phyloP scores from a whole-genome alignment of 2,329 filamentous ascomycete genomes.

The Epichloe amarillans region DNA sequence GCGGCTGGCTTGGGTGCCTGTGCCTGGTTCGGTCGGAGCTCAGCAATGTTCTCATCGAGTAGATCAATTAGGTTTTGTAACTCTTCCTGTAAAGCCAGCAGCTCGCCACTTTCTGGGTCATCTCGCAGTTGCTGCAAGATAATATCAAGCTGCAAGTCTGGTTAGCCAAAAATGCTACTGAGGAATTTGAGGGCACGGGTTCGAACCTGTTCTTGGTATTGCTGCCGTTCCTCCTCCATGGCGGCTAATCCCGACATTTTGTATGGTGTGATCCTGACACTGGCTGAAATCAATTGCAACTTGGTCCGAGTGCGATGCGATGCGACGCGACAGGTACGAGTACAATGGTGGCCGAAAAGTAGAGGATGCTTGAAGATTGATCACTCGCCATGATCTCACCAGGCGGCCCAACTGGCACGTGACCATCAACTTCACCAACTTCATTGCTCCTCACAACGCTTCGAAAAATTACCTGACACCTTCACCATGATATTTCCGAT shows the following conservation, averaged over 20 bases:
- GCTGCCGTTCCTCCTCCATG: conserved; percentile 38
- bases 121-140: conserved; percentile 63
- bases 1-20: conserved; percentile 31
- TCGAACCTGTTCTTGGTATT: conserved; percentile 43
- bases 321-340: not conserved
- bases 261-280: not conserved
- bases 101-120: conserved; percentile 68
- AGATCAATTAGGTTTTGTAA: conserved; percentile 70
- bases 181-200: not conserved
- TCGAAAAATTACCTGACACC: too few relatives aligned
- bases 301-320: not conserved
- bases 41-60: conserved; percentile 67
- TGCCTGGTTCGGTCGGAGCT: conserved; percentile 47
- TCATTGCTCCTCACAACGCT: not conserved
- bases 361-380: not conserved
- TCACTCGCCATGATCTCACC: too few relatives aligned
- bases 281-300: too few relatives aligned
- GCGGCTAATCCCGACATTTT: conserved; percentile 22
- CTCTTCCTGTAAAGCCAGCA: conserved; percentile 65
- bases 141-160: conserved; percentile 52
- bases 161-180: conserved; percentile 8
- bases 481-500: too few relatives aligned
- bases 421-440: not conserved
- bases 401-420: not conserved
- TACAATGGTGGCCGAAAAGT: not conserved